Base-by-base conservation (phyloP, 1,139 yeast species). In the Scheffersomyces lignicola region DNA sequence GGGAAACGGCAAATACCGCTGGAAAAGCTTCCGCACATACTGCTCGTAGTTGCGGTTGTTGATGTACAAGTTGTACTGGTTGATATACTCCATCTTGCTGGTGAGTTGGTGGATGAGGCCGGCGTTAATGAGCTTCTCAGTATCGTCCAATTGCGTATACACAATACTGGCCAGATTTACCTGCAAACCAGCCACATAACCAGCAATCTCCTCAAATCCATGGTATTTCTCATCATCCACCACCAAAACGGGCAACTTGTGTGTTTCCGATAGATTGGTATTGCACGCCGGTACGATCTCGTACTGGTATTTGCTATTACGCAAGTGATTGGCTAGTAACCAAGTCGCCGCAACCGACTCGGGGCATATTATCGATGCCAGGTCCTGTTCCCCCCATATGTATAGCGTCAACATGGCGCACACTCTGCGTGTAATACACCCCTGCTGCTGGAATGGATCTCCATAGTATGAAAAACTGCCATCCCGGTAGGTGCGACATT, bases 1-100 rank as follows among this genome's bases (percentile, higher is more conserved):
- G 5, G 96, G 96, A 59, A 87, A 87, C 3, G 92, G 87, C 23
- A 86, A 62, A 42, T 79, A 69, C 3, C 62, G 48, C 24, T 76
- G 65, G 52, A 83, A 81, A 18, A 76, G 55, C 31, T 81, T 80
- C 37, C 94, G 66, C 1, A 90, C 78, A 39, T 73, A 78, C 11
- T 65, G 53, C 45, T 80, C 89, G 55, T 83, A 87, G 57, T 86
- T 86, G 21, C 61, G 63, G 21, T 73, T 66, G 44, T 80, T 75
- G 32, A 83, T 62, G 49, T 75, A 87, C 28, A 81, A 58, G 38
- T 80, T 77, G 56, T 83, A 86, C 38, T 73, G 76, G 22, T 85
- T 77, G 21, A 82, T 59, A 18, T 65, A 55, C n/a, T 66, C 60
- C 22, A 79, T 49, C 24, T 66, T 65, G 31, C 65, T 65, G 10